Evolutionary conservation across 2,329 filamentous ascomycete species (phyloP).

Genomic region (Drechslerella coelobrocha): DNA sequence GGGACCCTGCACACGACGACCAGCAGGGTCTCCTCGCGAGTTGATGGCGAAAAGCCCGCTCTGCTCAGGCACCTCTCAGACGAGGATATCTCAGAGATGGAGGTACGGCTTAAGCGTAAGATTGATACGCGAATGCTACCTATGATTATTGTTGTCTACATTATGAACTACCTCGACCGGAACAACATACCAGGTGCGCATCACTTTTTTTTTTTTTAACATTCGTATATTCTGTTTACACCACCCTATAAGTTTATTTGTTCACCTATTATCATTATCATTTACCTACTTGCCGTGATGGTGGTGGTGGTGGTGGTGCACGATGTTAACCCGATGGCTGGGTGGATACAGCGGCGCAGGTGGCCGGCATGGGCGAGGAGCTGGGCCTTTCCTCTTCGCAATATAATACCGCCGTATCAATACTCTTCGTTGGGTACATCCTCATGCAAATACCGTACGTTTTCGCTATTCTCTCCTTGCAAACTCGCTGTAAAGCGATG

Average conservation of each 20-base stretch:
- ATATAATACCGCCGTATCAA: conserved; percentile 60
- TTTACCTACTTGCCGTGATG: too few relatives aligned
- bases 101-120: conserved; percentile 71
- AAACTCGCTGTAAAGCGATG: too few relatives aligned
- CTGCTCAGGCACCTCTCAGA: conserved; percentile 61
- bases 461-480: too few relatives aligned
- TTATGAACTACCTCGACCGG: conserved; percentile 74
- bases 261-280: too few relatives aligned
- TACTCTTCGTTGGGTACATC: conserved; percentile 59
- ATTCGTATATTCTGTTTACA: neutral
- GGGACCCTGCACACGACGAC: conserved; percentile 11
- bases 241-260: too few relatives aligned
- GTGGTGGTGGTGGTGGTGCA: neutral
- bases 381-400: conserved; percentile 59
- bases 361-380: conserved; percentile 64
- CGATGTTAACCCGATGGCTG: too few relatives aligned
- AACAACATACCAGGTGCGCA: conserved; percentile 64
- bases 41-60: conserved; percentile 52
- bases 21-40: conserved; percentile 19
- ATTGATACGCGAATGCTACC: conserved; percentile 73
- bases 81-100: conserved; percentile 64
- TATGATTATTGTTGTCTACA: conserved; percentile 76
- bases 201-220: neutral
- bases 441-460: conserved; percentile 56
- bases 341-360: conserved; percentile 60